Conservation (phyloP, 1,284 basidiomycete species). For the Ganoderma multipileum region DNA sequence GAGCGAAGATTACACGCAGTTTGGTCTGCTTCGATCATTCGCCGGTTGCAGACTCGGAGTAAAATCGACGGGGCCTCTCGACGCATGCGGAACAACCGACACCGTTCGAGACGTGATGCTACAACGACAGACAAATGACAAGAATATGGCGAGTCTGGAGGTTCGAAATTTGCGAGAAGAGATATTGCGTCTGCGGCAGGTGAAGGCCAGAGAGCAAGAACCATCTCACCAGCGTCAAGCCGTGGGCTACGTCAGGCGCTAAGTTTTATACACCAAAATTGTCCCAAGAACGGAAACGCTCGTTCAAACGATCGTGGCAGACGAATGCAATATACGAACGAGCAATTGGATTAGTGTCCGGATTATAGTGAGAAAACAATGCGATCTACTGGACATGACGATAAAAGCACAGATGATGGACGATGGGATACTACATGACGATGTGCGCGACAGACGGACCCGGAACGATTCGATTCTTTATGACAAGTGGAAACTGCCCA, state of each 20-base stretch:
- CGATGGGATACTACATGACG: conserved; percentile 26
- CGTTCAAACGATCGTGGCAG: no score
- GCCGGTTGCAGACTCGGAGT: background rate
- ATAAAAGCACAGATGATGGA: conserved; percentile 32
- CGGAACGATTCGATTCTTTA: conserved; percentile 46
- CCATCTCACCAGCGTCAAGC: no score
- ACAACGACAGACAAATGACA: no score
- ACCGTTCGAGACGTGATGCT: no score
- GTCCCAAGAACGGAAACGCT: no score
- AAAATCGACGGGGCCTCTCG: no score
- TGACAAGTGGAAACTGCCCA: conserved; percentile 95
- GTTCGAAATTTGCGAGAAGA: no score
- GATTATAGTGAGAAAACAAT: conserved; percentile 17
- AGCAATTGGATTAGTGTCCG: conserved; percentile 25
- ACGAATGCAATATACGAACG: background rate
- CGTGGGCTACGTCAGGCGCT: background rate
- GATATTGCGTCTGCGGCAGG: no score
- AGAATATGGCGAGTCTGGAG: no score
- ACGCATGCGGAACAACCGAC: no score
- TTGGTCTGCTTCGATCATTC: background rate
- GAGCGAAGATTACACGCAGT: background rate
- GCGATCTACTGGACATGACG: conserved; percentile 31
- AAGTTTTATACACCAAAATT: no score
- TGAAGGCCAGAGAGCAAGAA: background rate
- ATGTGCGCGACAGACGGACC: conserved; percentile 9